Evolutionary conservation across 140 eudicot genomes (phyloP).

Genomic region (Senecio squalidus): DNA sequence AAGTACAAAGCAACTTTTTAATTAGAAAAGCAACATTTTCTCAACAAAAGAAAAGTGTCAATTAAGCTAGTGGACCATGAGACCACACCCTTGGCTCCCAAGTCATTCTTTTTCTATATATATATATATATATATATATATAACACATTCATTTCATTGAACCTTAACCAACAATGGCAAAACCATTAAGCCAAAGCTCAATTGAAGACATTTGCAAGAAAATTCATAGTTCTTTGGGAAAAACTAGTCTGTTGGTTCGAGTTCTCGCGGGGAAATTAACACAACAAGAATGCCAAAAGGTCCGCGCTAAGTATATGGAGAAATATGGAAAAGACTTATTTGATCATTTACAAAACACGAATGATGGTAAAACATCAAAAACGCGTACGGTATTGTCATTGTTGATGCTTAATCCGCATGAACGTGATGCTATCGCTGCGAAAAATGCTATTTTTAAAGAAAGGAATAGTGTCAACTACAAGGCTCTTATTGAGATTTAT

Average conservation of each 20-base stretch:
- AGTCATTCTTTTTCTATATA: slow-evolving; percentile 24
- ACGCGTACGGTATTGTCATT: slow-evolving; percentile 34
- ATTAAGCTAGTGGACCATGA: slow-evolving; percentile 30
- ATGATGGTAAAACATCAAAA: slow-evolving; percentile 9
- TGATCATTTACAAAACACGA: slow-evolving; percentile 26
- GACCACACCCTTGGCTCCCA: slow-evolving; percentile 44
- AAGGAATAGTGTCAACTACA: slow-evolving; percentile 39
- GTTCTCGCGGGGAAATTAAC: slow-evolving; percentile 16
- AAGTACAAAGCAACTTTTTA: slow-evolving; percentile 2
- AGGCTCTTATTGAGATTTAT: slow-evolving; percentile 68
- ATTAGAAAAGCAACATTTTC: slow-evolving; percentile 15
- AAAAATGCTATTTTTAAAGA: slow-evolving; percentile 45
- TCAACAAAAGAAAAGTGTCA: slow-evolving; percentile 23
- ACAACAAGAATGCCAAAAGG: slow-evolving; percentile 35
- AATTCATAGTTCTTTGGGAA: slow-evolving; percentile 43
- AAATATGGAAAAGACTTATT: slow-evolving; percentile 55
- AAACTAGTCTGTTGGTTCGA: slow-evolving; percentile 27
- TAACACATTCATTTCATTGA: slow-evolving; percentile 5
- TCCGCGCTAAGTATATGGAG: slow-evolving; percentile 45
- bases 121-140: slow-evolving; percentile 29
- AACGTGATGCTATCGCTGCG: slow-evolving; percentile 56
- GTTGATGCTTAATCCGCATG: slow-evolving; percentile 53
- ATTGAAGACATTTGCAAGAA: slow-evolving; percentile 52
- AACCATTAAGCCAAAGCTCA: slow-evolving; percentile 26
- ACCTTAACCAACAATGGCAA: slow-evolving; percentile 30